phyloP scores from a whole-genome alignment of 805 yeast species.

The Starmerella etchellsii region DNA sequence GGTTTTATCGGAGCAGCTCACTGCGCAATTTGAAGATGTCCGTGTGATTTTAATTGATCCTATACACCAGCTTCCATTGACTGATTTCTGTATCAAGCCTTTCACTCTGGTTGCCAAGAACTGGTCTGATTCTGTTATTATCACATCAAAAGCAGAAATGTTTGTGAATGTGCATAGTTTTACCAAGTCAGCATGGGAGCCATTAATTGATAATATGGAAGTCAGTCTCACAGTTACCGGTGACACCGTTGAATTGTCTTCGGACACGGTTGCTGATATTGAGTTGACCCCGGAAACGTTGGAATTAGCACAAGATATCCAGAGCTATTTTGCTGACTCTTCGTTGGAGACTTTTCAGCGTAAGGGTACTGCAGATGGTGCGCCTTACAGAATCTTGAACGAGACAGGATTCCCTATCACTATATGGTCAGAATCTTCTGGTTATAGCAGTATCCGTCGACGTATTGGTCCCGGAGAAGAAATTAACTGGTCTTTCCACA shows the following conservation, averaged over 20 bases:
- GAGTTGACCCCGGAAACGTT: slow-evolving; percentile 73
- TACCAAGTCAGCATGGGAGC: slow-evolving; percentile 89
- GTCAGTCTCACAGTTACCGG: slow-evolving; percentile 53
- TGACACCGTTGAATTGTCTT: slow-evolving; percentile 52
- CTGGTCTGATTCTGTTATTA: slow-evolving; percentile 77
- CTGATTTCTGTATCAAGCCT: slow-evolving; percentile 62
- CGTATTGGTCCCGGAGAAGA: slow-evolving; percentile 35
- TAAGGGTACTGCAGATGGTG: slow-evolving; percentile 54
- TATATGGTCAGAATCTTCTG: slow-evolving; percentile 55
- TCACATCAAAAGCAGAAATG: slow-evolving; percentile 51
- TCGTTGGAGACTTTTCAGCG: slow-evolving; percentile 20
- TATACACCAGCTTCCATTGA: slow-evolving; percentile 76
- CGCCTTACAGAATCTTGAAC: slow-evolving; percentile 69
- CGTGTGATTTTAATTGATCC: slow-evolving; percentile 79
- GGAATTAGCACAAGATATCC: slow-evolving; percentile 60
- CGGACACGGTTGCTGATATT: slow-evolving; percentile 64
- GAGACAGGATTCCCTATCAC: slow-evolving; percentile 76
- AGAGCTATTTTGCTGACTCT: slow-evolving; percentile 30
- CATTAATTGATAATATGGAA: slow-evolving; percentile 79
- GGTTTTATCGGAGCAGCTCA: slow-evolving; percentile 55
- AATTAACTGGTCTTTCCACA: slow-evolving; percentile 84
- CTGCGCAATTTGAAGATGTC: slow-evolving; percentile 57
- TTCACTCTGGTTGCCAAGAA: slow-evolving; percentile 57
- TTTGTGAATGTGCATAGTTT: slow-evolving; percentile 72
- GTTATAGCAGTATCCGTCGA: slow-evolving; percentile 9